phyloP scores from a whole-genome alignment of 2,329 filamentous ascomycete genomes.

The Stenocarpella maydis region DNA sequence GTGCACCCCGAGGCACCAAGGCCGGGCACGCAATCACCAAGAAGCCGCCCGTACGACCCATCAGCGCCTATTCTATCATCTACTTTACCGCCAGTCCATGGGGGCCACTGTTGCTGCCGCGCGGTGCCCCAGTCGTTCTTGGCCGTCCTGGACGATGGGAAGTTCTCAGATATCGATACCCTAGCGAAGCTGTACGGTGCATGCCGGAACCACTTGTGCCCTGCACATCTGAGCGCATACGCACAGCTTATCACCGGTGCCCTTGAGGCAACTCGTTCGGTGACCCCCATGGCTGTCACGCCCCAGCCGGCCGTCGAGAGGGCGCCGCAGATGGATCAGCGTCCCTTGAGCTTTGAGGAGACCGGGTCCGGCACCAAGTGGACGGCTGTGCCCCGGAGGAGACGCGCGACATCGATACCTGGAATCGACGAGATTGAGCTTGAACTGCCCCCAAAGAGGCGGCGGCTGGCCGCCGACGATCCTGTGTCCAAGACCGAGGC shows the following conservation, averaged over 20 bases:
- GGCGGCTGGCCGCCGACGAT: constrained; percentile 9
- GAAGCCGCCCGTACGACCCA: constrained; percentile 33
- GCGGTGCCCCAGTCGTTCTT: constrained; percentile 28
- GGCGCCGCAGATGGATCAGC: background rate
- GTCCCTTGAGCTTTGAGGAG: constrained; percentile 20
- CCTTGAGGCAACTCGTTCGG: constrained; percentile 4
- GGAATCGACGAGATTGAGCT: constrained; percentile 34
- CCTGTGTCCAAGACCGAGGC: background rate
- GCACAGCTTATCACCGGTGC: constrained; percentile 31
- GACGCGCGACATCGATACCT: constrained; percentile 31
- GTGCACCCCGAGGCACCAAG: background rate
- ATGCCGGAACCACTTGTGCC: constrained; percentile 31
- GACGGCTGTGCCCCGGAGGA: constrained; percentile 31
- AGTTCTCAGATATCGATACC: background rate
- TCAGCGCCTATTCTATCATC: constrained; percentile 28
- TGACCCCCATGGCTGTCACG: background rate
- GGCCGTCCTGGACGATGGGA: constrained; percentile 24
- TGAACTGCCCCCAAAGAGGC: constrained; percentile 29
- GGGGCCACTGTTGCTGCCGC: constrained; percentile 21
- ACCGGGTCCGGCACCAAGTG: constrained; percentile 32
- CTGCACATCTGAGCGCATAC: constrained; percentile 29
- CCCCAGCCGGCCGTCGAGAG: constrained; percentile 7
- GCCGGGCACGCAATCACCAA: constrained; percentile 13
- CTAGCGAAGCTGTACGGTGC: constrained; percentile 28
- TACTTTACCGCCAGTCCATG: constrained; percentile 13